Conservation (phyloP, 2,329 filamentous ascomycete genomes). For the Basipetospora chlamydospora region DNA sequence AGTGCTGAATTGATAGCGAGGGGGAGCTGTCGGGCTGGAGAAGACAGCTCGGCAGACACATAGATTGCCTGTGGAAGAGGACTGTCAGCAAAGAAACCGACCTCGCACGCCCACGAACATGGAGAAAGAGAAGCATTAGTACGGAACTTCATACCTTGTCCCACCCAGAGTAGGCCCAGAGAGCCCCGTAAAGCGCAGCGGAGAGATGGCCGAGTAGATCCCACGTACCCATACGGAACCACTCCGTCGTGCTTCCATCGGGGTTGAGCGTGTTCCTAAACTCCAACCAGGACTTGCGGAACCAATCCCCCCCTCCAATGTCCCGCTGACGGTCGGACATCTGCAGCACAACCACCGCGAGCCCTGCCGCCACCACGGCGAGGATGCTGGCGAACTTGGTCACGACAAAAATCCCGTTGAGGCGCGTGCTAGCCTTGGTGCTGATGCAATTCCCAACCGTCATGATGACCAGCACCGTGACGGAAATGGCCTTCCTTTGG, state of each 20-base stretch:
- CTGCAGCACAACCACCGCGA: constrained; percentile 30
- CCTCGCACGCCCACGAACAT: too few species aligned
- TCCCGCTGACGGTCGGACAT: constrained; percentile 19
- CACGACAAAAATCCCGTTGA: constrained; percentile 40
- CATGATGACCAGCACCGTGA: constrained; percentile 30
- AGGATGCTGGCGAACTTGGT: constrained; percentile 37
- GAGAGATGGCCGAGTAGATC: constrained; percentile 45
- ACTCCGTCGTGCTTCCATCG: constrained; percentile 33
- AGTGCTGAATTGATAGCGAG: constrained; percentile 47
- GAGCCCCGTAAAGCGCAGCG: constrained; percentile 43
- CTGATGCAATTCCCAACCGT: constrained; percentile 40
- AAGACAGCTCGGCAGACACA: constrained; percentile 35
- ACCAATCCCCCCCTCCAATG: constrained; percentile 36
- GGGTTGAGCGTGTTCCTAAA: constrained; percentile 33
- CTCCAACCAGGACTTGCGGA: constrained; percentile 38
- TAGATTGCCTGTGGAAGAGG: constrained; percentile 35
- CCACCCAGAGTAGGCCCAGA: constrained; percentile 55
- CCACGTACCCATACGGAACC: constrained; percentile 35
- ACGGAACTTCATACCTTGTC: constrained; percentile 34
- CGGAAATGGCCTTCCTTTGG: constrained; percentile 35
- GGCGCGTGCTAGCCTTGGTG: constrained; percentile 37
- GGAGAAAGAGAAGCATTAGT: too few species aligned
- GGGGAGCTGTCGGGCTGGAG: constrained; percentile 38
- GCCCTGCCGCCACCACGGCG: constrained; percentile 31
- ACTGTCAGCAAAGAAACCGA: too few species aligned